Percentiles rank a stretch among this genome's conserved stretches.
Evolutionary conservation across 1,284 basidiomycete genomes (phyloP).

Genomic region (Apiotrichum montevideense): DNA sequence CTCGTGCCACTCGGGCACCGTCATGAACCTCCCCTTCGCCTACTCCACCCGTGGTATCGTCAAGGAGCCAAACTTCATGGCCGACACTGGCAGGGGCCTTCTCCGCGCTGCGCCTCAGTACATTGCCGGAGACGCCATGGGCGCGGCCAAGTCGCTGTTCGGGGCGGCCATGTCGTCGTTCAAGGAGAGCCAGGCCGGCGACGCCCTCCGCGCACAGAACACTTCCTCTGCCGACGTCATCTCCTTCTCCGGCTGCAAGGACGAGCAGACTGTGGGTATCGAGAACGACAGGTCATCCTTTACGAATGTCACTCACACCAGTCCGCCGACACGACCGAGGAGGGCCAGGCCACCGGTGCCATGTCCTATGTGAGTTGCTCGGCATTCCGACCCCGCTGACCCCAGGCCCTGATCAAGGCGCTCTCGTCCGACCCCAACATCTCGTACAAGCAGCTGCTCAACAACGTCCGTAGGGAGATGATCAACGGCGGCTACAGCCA

Average conservation of each 20-base stretch:
- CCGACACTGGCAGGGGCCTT: slow-evolving; percentile 69
- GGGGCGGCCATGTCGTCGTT: slow-evolving; percentile 20
- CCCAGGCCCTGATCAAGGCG: slow-evolving; percentile 65
- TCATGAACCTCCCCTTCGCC: slow-evolving; percentile 50
- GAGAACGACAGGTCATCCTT: background rate
- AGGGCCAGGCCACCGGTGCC: slow-evolving; percentile 75
- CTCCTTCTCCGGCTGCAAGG: slow-evolving; percentile 81
- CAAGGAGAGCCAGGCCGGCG: slow-evolving; percentile 27
- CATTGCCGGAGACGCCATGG: slow-evolving; percentile 59
- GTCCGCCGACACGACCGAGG: slow-evolving; percentile 72
- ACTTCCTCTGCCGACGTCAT: slow-evolving; percentile 71
- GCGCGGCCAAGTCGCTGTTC: slow-evolving; percentile 55
- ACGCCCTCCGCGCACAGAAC: slow-evolving; percentile 45
- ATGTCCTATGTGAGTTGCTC: slow-evolving; percentile 53
- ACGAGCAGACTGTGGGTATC: slow-evolving; percentile 62
- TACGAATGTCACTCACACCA: slow-evolving; percentile 10
- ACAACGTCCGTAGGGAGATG: slow-evolving; percentile 56
- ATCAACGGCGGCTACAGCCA: slow-evolving; percentile 63
- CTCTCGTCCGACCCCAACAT: slow-evolving; percentile 62
- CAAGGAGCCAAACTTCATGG: slow-evolving; percentile 80
- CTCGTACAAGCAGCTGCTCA: slow-evolving; percentile 72
- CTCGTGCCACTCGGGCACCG: slow-evolving; percentile 46
- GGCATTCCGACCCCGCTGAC: background rate
- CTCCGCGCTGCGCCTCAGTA: slow-evolving; percentile 48
- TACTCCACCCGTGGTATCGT: slow-evolving; percentile 91